Evolutionary conservation across 352 stramenopile genomes (phyloP), one percentile per base, ranked within the genome.

Genomic region (Peronospora tabacina): DNA sequence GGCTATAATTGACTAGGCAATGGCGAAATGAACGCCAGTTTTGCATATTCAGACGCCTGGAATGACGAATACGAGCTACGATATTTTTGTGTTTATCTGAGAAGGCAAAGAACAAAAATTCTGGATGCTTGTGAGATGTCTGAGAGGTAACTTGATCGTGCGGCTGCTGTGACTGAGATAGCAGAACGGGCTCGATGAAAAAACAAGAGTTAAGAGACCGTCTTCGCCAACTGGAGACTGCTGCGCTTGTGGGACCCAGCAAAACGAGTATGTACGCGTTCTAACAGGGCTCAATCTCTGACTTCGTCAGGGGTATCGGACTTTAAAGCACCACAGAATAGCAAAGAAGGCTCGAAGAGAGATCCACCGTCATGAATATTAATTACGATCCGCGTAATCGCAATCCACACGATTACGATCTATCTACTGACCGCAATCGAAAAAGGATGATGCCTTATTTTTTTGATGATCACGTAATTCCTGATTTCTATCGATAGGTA

Each of bases 361-460:
- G 36, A 1, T 9, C 7, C 13, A 39, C 30, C n/a, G 29, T 38
- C 11, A 49, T 6, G 43, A 67, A 69, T 3, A 28, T 11, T n/a
- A n/a, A 10, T 60, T 63, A 19, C 58, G 49, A 3, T 49, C n/a
- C n/a, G n/a, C n/a, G n/a, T n/a, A n/a, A n/a, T n/a, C n/a, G n/a
- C n/a, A n/a, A n/a, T n/a, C n/a, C n/a, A n/a, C n/a, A n/a, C n/a
- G n/a, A n/a, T n/a, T n/a, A n/a, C n/a, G n/a, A n/a, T n/a, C n/a
- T n/a, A n/a, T n/a, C n/a, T n/a, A n/a, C n/a, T n/a, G n/a, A n/a
- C n/a, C n/a, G n/a, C n/a, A n/a, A n/a, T n/a, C n/a, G n/a, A n/a
- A n/a, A n/a, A n/a, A n/a, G n/a, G n/a, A n/a, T n/a, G n/a, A n/a
- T n/a, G n/a, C n/a, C n/a, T n/a, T n/a, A n/a, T n/a, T n/a, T n/a